phyloP scores from a whole-genome alignment of 495 filamentous ascomycete genomes.

The Penicillium bialowiezense region DNA sequence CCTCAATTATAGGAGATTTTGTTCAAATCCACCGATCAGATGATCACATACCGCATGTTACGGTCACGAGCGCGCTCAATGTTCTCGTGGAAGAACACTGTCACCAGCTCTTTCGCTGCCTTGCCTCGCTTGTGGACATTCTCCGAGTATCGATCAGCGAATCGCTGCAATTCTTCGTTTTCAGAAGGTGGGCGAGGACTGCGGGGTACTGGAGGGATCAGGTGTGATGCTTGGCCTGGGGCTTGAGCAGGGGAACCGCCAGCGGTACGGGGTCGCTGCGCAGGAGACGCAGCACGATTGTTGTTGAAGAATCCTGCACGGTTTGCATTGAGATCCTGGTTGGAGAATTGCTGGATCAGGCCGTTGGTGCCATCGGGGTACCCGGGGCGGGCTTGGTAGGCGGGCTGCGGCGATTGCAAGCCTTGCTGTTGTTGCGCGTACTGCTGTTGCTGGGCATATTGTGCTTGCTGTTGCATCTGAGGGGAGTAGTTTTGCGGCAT shows the following conservation, averaged over 20 bases:
- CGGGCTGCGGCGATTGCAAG: conserved; percentile 49
- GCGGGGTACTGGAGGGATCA: conserved; percentile 61
- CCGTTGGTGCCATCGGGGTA: conserved; percentile 68
- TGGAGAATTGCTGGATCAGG: conserved; percentile 91
- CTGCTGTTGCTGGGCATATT: conserved; percentile 57
- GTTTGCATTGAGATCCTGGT: conserved; percentile 83
- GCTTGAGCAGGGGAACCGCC: conserved; percentile 55
- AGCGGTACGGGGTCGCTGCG: conserved; percentile 74
- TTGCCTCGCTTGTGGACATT: conserved; percentile 76
- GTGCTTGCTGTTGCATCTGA: conserved; percentile 44
- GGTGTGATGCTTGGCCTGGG: conserved; percentile 60
- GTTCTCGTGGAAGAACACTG: conserved; percentile 93
- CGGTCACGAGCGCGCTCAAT: conserved; percentile 88
- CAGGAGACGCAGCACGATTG: conserved; percentile 64
- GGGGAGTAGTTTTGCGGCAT: conserved; percentile 55
- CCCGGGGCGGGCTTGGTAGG: conserved; percentile 47
- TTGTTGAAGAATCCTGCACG: conserved; percentile 61
- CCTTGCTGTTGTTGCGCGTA: conserved; percentile 56
- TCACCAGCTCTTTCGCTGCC: conserved; percentile 60
- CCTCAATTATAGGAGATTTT: not conserved
- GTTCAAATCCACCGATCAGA: not conserved
- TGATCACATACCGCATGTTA: conserved; percentile 71
- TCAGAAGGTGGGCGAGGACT: conserved; percentile 41
- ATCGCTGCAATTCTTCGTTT: conserved; percentile 60
- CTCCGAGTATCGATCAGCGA: conserved; percentile 73